These are phyloP conservation scores for Orbilia quercus DNA, from an alignment of 2,329 filamentous ascomycete genomes.

Conservation along the genomic window DNA sequence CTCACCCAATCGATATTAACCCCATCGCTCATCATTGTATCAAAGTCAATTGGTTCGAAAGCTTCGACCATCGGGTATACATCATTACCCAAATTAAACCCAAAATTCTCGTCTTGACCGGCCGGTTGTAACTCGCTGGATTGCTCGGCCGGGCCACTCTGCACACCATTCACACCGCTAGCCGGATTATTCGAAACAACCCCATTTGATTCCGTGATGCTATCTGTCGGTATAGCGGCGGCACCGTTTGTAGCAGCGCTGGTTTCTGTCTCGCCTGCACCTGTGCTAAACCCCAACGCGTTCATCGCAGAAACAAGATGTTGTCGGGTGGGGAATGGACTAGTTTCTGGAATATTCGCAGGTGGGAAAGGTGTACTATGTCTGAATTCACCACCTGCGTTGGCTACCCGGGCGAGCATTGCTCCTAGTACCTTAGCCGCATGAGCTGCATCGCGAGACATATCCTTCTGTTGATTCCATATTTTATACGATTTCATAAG, in stretches of 20 bases:
- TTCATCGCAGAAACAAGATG: constrained; percentile 1
- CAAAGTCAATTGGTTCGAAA: constrained; percentile 45
- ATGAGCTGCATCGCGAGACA: constrained; percentile 65
- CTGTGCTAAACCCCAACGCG: neutral
- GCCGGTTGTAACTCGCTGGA: constrained; percentile 33
- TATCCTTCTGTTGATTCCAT: constrained; percentile 64
- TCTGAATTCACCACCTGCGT: neutral
- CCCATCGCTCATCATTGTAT: constrained; percentile 38
- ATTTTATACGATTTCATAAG: constrained; percentile 65
- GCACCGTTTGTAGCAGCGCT: neutral
- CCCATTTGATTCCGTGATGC: neutral
- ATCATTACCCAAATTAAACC: constrained; percentile 30
- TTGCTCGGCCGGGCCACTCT: constrained; percentile 25
- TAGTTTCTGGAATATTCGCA: neutral
- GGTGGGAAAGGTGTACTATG: neutral
- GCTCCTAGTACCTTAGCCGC: constrained; percentile 65
- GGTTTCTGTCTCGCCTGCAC: neutral
- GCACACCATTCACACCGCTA: constrained; percentile 3
- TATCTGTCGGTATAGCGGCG: neutral
- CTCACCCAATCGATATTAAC: constrained; percentile 49
- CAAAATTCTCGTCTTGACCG: constrained; percentile 19
- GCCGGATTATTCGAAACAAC: constrained; percentile 14
- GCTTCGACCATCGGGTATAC: constrained; percentile 43
- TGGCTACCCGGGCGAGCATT: constrained; percentile 61
- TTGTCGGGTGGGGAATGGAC: neutral